Evolutionary conservation across 768 basidiomycete genomes (phyloP).

Genomic region (Mycena polygramma): DNA sequence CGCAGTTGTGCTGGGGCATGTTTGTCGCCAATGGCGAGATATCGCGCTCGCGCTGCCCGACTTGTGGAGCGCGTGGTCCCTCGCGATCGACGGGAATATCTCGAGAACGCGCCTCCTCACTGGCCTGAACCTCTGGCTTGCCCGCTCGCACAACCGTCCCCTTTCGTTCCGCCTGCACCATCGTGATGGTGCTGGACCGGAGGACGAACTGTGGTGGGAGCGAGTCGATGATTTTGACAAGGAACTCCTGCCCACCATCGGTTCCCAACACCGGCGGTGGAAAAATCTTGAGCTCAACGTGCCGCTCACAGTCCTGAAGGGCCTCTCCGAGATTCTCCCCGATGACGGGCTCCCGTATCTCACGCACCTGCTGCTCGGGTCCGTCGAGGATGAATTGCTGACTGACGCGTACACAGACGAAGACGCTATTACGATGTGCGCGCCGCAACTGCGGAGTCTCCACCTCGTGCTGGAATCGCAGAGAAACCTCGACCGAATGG

Average conservation of each 20-base stretch:
- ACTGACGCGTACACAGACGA: background rate
- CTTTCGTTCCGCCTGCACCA: slow-evolving; percentile 19
- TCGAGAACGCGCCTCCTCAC: background rate
- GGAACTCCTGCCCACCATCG: background rate
- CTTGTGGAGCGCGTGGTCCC: slow-evolving; percentile 16
- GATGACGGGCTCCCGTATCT: slow-evolving; percentile 15
- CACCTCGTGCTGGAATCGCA: slow-evolving; percentile 15
- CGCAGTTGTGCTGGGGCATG: slow-evolving; percentile 2
- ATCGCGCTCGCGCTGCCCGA: slow-evolving; percentile 19
- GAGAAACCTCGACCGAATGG: slow-evolving; percentile 1
- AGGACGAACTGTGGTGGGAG: slow-evolving; percentile 14
- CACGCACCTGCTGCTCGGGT: slow-evolving; percentile 11
- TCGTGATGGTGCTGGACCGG: background rate
- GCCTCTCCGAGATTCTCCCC: background rate
- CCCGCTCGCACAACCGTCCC: slow-evolving; percentile 18
- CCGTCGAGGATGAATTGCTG: slow-evolving; percentile 6
- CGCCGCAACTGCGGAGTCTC: slow-evolving; percentile 22
- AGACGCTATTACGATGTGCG: slow-evolving; percentile 8
- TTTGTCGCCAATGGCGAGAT: slow-evolving; percentile 28
- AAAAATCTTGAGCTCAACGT: slow-evolving; percentile 6
- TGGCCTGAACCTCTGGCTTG: slow-evolving; percentile 7
- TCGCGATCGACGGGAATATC: slow-evolving; percentile 16
- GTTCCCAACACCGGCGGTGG: slow-evolving; percentile 10
- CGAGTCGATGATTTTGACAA: background rate
- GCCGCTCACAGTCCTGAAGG: background rate